Conservation (phyloP, 192 early-diverging fungal genomes). For the Spinellus fusiger region DNA sequence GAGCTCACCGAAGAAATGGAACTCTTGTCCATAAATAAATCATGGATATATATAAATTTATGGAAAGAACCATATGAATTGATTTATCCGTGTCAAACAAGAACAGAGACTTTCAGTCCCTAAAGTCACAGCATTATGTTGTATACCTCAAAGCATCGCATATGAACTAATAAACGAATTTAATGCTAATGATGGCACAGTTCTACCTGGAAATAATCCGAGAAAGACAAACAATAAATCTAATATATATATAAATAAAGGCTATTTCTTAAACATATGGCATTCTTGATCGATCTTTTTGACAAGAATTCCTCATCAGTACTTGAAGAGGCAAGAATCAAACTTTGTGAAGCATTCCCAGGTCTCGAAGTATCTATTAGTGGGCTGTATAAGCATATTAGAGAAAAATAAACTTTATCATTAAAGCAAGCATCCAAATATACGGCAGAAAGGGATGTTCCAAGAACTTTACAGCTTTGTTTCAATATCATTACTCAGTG, state of each 20-base stretch:
- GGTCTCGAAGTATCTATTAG: not conserved
- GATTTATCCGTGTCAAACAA: not conserved
- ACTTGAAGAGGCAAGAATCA: not conserved
- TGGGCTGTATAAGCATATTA: conserved; percentile 1
- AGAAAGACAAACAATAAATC: not conserved
- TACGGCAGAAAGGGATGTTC: not conserved
- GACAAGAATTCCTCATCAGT: not conserved
- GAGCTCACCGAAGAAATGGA: not conserved
- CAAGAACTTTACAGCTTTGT: not conserved
- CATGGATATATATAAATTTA: not conserved
- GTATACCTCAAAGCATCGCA: not conserved
- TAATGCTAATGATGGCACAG: not conserved
- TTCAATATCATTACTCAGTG: not conserved
- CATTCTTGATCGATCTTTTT: conserved; percentile 1
- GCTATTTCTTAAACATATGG: not conserved
- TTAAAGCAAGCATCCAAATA: conserved; percentile 3
- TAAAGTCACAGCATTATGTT: not conserved
- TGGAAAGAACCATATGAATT: not conserved
- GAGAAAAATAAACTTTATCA: not conserved
- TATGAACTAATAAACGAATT: not conserved
- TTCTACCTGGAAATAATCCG: not conserved
- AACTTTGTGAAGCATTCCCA: not conserved
- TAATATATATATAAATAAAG: no score
- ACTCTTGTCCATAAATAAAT: not conserved
- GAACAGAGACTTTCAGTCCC: not conserved